Percentiles rank a stretch among this genome's conserved stretches.
phyloP scores from a whole-genome alignment of 169 alveolate species.

The Cryptosporidium canis region DNA sequence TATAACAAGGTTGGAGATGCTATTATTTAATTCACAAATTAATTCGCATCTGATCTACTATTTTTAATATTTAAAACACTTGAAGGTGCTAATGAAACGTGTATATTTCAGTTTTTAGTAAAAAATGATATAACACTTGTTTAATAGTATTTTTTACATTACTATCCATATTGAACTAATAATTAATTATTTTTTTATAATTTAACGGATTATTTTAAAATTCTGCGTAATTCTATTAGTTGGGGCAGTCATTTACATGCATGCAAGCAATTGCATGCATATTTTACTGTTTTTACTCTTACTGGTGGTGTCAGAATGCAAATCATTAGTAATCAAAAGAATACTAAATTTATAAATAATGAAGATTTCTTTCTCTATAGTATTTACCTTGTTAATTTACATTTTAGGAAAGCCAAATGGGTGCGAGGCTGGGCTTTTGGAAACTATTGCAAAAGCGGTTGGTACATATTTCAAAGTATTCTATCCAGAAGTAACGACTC shows the following conservation, averaged over 20 bases:
- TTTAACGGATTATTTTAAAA: neutral
- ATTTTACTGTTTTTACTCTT: neutral
- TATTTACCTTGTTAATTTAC: conserved; percentile 17
- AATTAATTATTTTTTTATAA: neutral
- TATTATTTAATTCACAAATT: no score
- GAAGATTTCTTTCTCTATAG: conserved; percentile 19
- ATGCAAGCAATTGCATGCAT: conserved; percentile 27
- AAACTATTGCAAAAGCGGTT: conserved; percentile 20
- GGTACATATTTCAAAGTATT: conserved; percentile 53
- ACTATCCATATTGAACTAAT: no score
- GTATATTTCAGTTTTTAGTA: no score
- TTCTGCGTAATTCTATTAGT: neutral
- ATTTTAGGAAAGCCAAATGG: conserved; percentile 19
- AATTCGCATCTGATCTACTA: no score
- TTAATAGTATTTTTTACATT: no score
- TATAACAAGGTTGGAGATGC: no score
- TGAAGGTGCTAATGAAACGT: no score
- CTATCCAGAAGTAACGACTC: conserved; percentile 59
- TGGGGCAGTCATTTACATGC: conserved; percentile 7
- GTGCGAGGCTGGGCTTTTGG: conserved; percentile 65
- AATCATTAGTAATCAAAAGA: neutral
- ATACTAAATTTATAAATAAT: conserved; percentile 2
- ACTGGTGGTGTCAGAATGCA: neutral
- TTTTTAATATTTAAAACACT: no score
- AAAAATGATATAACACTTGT: no score